Evolutionary conservation across 345 rosid species (phyloP), one percentile per base, ranked within the genome.

Genomic region (Anastatica hierochuntica): DNA sequence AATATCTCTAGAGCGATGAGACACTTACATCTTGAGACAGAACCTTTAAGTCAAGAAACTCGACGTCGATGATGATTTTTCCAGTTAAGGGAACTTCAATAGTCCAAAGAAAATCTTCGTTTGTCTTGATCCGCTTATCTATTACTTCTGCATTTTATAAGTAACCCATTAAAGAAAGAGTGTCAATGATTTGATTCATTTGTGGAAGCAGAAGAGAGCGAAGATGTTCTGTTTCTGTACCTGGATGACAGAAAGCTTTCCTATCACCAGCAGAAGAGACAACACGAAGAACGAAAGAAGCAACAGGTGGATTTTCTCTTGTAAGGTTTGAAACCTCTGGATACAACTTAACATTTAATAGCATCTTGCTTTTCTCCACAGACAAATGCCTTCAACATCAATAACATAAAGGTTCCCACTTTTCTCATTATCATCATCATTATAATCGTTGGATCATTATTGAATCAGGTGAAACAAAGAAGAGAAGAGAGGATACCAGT

Each of bases 21-120:
- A 59, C 15, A 40, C 88, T 59, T 70, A 90, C 95, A 49, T 72
- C 72, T 45, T 78, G 79, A 60, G 94, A 74, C 53, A 80, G 67
- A 49, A 74, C 73, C 68, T 90, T 90, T 29, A 90, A 73, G 58
- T 90, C 94, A 23, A 87, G 83, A 50, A 90, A 90, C 56, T 90
- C 98, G 5, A 90, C 83, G 53, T 90, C 98, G 10, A 87, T 82
- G 64, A 84, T 84, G 75, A 90, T 64, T 76, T 79, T 87, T 14
- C 96, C 98, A 0, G 84, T 78, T 26, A 84, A 72, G 5, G 96
- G 96, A 52, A 79, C 78, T 37, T 90, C 96, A 53, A 87, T 66
- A 0, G 73, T 73, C 98, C 98, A 90, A 43, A 87, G 70, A 58
- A 87, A 90, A 63, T 81, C 90, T 21, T 90, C 83, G 60, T 71